Evolutionary conservation across 805 yeast species (phyloP).

Genomic region (Henningerozyma blattae): DNA sequence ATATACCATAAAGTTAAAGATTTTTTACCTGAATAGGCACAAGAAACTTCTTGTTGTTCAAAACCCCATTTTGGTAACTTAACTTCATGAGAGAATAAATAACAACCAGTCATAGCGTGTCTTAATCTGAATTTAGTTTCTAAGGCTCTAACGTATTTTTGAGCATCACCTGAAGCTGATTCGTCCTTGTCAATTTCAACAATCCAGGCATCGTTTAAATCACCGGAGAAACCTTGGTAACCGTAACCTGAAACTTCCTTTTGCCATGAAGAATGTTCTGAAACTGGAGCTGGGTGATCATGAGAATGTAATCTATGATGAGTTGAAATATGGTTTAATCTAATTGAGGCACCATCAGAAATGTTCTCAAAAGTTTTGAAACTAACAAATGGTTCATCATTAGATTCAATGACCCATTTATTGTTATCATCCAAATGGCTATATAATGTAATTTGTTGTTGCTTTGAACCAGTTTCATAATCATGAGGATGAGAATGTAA

Average conservation of each 20-base stretch:
- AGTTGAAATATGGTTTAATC: constrained; percentile 47
- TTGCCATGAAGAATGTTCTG: constrained; percentile 64
- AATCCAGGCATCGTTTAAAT: constrained; percentile 73
- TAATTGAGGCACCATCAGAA: constrained; percentile 56
- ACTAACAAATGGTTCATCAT: constrained; percentile 44
- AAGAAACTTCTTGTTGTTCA: constrained; percentile 75
- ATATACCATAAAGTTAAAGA: constrained; percentile 59
- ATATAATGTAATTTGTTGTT: constrained; percentile 71
- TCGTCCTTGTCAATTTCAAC: constrained; percentile 56
- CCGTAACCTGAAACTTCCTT: constrained; percentile 76
- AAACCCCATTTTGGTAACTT: constrained; percentile 74
- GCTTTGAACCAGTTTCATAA: constrained; percentile 72
- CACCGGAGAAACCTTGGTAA: constrained; percentile 64
- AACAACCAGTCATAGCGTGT: constrained; percentile 75
- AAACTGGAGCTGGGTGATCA: constrained; percentile 73
- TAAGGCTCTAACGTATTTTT: constrained; percentile 47
- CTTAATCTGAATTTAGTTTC: constrained; percentile 60
- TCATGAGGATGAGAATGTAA: constrained; percentile 63
- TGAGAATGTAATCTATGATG: constrained; percentile 73
- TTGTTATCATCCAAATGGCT: constrained; percentile 69
- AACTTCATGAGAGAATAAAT: constrained; percentile 57
- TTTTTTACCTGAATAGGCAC: constrained; percentile 60
- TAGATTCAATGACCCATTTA: constrained; percentile 59
- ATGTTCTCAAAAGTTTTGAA: constrained; percentile 50
- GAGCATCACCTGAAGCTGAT: constrained; percentile 41